Conservation (phyloP, 768 basidiomycete species). For the Pisolithus tinctorius region DNA sequence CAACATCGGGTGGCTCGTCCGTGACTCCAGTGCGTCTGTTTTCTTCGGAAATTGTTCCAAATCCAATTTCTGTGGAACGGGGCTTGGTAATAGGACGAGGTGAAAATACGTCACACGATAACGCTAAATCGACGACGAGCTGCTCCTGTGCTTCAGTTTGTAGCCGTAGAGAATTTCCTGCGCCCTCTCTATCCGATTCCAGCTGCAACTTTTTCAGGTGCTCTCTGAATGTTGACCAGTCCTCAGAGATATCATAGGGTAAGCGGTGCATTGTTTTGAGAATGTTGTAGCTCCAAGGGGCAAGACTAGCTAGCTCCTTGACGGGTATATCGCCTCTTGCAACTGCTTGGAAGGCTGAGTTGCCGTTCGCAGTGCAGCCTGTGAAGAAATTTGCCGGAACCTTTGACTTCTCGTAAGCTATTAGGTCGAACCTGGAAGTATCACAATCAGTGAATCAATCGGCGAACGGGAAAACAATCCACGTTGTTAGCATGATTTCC, state of each 20-base stretch:
- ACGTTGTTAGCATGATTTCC: slow-evolving; percentile 62
- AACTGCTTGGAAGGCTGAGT: slow-evolving; percentile 47
- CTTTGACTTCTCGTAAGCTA: slow-evolving; percentile 44
- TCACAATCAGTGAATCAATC: not conserved
- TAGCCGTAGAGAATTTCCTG: slow-evolving; percentile 34
- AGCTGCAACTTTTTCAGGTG: slow-evolving; percentile 41
- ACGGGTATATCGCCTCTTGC: slow-evolving; percentile 40
- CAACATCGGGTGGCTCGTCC: slow-evolving; percentile 47
- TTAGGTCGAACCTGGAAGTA: slow-evolving; percentile 51
- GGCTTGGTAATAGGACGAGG: slow-evolving; percentile 31
- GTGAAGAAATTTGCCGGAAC: slow-evolving; percentile 49
- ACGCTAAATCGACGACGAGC: slow-evolving; percentile 53
- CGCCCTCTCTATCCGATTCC: slow-evolving; percentile 27
- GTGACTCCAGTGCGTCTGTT: not conserved
- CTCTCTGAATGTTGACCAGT: slow-evolving; percentile 31
- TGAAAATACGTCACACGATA: slow-evolving; percentile 55
- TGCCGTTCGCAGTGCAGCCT: slow-evolving; percentile 43
- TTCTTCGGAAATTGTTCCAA: not conserved
- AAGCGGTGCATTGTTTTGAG: slow-evolving; percentile 37
- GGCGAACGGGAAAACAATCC: slow-evolving; percentile 9
- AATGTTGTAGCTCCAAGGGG: slow-evolving; percentile 52
- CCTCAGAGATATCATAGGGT: slow-evolving; percentile 30
- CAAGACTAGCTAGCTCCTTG: slow-evolving; percentile 30
- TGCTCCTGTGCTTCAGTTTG: slow-evolving; percentile 55
- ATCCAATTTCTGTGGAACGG: not conserved